Evolutionary conservation across 2,329 filamentous ascomycete species (phyloP).

Genomic region (Phaeosphaeriaceae sp.): DNA sequence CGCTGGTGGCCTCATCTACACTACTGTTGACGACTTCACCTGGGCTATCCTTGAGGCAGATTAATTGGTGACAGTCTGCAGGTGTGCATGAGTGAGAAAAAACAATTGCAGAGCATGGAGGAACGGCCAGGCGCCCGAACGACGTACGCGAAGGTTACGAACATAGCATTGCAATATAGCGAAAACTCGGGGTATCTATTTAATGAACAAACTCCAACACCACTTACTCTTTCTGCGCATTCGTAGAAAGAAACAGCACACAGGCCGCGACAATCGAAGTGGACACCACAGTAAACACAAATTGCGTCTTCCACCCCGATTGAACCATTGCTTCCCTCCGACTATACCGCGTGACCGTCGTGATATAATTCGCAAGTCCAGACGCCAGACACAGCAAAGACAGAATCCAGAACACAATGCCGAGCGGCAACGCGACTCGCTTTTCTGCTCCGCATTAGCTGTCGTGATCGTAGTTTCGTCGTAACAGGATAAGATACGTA

Average conservation of each 20-base stretch:
- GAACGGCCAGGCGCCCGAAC: no score
- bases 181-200: slow-evolving; percentile 5
- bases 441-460: slow-evolving; percentile 63
- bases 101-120: background rate
- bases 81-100: background rate
- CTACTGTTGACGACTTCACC: slow-evolving; percentile 90
- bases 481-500: slow-evolving; percentile 9
- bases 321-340: slow-evolving; percentile 83
- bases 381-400: slow-evolving; percentile 77
- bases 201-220: slow-evolving; percentile 5
- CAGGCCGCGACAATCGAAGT: slow-evolving; percentile 51
- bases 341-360: slow-evolving; percentile 81
- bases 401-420: slow-evolving; percentile 85
- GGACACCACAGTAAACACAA: slow-evolving; percentile 62
- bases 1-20: slow-evolving; percentile 77
- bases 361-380: slow-evolving; percentile 87
- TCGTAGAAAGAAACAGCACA: slow-evolving; percentile 50
- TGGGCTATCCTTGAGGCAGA: slow-evolving; percentile 80
- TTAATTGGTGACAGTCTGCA: background rate
- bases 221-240: slow-evolving; percentile 35
- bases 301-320: slow-evolving; percentile 89
- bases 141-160: no score
- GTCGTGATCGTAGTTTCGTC: background rate
- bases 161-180: background rate
- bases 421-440: slow-evolving; percentile 81